Evolutionary conservation across 2,329 filamentous ascomycete genomes (phyloP), one percentile per base, ranked within the genome.

Genomic region (Mariannaea sp.): DNA sequence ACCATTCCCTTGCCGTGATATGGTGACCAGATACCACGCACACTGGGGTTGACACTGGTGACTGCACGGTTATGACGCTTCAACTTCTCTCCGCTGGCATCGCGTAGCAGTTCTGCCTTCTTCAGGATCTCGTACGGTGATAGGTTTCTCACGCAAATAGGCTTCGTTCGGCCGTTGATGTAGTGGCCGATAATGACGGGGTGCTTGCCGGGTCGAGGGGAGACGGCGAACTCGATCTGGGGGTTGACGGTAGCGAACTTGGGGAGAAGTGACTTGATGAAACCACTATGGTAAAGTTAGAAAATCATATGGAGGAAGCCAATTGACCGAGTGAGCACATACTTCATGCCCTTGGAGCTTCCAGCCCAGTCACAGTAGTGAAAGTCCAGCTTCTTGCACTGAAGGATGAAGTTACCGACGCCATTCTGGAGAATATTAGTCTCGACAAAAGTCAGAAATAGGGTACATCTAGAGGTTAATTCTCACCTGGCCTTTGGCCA

Each of bases 351-450:
- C 68, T 79, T 85, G 30, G 93, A 97, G 73, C 90, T 96, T 59
- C 92, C 94, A 53, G 89, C 90, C 84, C 89, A 92, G 81, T 97
- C 92, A 80, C 94, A 97, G 79, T 96, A 99, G 78, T 96, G 90
- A 70, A 99, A 90, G 73, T 96, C 90, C 73, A 99, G 80, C 70
- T 88, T 89, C 80, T 91, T 96, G 85, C 94, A 99, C 79, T 96
- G 93, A 53, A 97, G 84, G 75, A 99, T 90, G 80, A 97, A 97
- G 71, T 92, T 90, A 68, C 93, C 93, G 64, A 97, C 82, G 81
- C 94, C 94, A 79, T 99, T 97, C 92, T 97, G 27, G 6, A 27
- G 32, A 20, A 36, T 33, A 55, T 66, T 41, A 65, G 68, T 41
- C 24, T 33, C 19, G 12, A n/a, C 17, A 29, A 30, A 13, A 14